Conservation (phyloP, 306 rosid species). For the Hippophae tibetana region DNA sequence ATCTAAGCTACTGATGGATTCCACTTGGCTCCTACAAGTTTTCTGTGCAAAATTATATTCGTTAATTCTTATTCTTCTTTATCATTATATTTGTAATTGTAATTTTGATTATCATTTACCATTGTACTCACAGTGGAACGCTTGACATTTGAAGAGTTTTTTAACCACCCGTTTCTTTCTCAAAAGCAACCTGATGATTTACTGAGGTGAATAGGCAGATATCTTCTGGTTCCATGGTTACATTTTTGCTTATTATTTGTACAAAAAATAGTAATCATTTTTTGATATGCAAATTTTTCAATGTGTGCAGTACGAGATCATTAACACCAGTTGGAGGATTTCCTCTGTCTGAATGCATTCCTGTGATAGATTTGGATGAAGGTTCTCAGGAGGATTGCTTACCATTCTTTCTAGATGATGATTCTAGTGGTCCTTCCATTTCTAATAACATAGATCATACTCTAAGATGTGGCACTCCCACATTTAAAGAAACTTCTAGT, state of each 20-base stretch:
- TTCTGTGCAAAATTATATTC: too few relatives aligned
- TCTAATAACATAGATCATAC: slow-evolving; percentile 30
- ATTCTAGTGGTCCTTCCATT: slow-evolving; percentile 54
- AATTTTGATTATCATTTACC: slow-evolving; percentile 5
- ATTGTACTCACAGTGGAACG: slow-evolving; percentile 74
- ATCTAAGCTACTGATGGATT: background rate
- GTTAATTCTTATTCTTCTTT: too few relatives aligned
- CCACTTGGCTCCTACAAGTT: slow-evolving; percentile 7
- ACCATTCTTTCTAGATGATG: slow-evolving; percentile 83
- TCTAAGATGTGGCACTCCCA: slow-evolving; percentile 32
- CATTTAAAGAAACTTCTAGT: slow-evolving; percentile 36
- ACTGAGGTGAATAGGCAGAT: slow-evolving; percentile 39
- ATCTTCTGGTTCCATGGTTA: slow-evolving; percentile 17
- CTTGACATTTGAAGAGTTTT: slow-evolving; percentile 86
- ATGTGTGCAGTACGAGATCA: slow-evolving; percentile 25
- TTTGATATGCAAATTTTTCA: slow-evolving; percentile 18
- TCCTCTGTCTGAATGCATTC: slow-evolving; percentile 35
- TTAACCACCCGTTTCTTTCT: slow-evolving; percentile 69
- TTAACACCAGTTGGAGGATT: slow-evolving; percentile 46
- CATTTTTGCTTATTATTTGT: too few relatives aligned
- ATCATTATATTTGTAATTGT: too few relatives aligned
- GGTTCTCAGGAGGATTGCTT: slow-evolving; percentile 73
- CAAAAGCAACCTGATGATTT: slow-evolving; percentile 44
- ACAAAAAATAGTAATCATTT: background rate
- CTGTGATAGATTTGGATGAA: slow-evolving; percentile 45